Conservation (phyloP, 1,139 yeast species). For the Candida sanyaensis region DNA sequence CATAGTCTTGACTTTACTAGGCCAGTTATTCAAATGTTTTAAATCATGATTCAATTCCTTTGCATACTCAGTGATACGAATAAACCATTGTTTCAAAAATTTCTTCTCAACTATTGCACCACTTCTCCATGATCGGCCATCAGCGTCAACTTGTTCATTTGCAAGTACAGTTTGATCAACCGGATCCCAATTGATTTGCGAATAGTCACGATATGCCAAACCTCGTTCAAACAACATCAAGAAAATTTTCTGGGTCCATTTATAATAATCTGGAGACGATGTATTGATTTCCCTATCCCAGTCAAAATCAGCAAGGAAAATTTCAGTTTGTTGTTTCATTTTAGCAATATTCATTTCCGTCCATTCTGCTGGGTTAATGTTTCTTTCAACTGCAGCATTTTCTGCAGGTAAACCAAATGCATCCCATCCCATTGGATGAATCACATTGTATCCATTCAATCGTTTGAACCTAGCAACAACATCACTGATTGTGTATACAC, state of each 20-base stretch:
- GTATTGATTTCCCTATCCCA: constrained; percentile 94
- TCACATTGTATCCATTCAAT: constrained; percentile 72
- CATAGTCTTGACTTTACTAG: constrained; percentile 84
- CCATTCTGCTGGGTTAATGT: constrained; percentile 80
- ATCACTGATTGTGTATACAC: constrained; percentile 92
- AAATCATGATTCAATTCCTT: constrained; percentile 64
- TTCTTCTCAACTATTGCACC: constrained; percentile 91
- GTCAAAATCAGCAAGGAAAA: constrained; percentile 85
- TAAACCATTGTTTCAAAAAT: constrained; percentile 86
- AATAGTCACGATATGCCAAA: constrained; percentile 79
- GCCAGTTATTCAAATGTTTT: constrained; percentile 69
- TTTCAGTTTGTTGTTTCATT: constrained; percentile 80
- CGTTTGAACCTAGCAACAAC: constrained; percentile 76
- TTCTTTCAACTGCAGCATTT: constrained; percentile 91
- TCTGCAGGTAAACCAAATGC: constrained; percentile 98
- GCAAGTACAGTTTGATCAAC: constrained; percentile 92
- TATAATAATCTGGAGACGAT: constrained; percentile 83
- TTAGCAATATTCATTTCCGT: constrained; percentile 71
- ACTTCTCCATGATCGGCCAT: constrained; percentile 94
- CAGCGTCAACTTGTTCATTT: constrained; percentile 90
- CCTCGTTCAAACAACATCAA: constrained; percentile 71
- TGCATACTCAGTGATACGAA: constrained; percentile 84
- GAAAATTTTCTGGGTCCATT: constrained; percentile 89
- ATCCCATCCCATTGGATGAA: constrained; percentile 99
- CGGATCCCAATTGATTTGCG: constrained; percentile 98